These are phyloP conservation scores for Linum tenue DNA, from an alignment of 345 rosid species.

Conservation along the genomic window DNA sequence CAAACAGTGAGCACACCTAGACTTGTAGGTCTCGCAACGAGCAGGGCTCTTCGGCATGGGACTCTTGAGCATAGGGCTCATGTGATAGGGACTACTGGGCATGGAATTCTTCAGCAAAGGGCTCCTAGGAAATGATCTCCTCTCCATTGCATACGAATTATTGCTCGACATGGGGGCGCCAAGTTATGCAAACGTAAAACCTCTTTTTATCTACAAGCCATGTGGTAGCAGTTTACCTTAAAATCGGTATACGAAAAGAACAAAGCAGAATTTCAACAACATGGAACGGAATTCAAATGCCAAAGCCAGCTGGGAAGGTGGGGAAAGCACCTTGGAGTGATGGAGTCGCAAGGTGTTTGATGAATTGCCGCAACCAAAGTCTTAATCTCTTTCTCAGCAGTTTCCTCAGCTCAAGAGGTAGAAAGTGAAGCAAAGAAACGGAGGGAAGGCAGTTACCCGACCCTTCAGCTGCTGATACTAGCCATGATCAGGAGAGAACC, in stretches of 20 bases:
- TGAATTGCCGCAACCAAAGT: neutral
- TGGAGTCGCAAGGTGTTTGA: neutral
- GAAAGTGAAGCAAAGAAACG: neutral
- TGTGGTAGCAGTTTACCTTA: slow-evolving; percentile 8
- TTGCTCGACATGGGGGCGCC: neutral
- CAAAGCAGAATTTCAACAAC: neutral
- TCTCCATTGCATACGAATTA: slow-evolving; percentile 19
- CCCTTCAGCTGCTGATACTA: neutral
- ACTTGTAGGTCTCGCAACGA: slow-evolving; percentile 45
- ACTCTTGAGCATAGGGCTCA: slow-evolving; percentile 29
- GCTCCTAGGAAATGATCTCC: slow-evolving; percentile 6
- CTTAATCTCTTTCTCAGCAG: neutral
- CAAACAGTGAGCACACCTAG: slow-evolving; percentile 53
- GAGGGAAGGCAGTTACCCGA: neutral
- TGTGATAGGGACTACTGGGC: slow-evolving; percentile 36
- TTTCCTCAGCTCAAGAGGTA: neutral
- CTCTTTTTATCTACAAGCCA: neutral
- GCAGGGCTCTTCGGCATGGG: slow-evolving; percentile 46
- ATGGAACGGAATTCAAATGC: neutral
- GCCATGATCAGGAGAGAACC: neutral
- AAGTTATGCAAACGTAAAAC: neutral
- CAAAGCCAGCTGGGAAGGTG: neutral
- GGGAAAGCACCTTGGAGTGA: neutral
- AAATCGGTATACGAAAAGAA: neutral
- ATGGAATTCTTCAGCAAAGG: slow-evolving; percentile 2